Conservation (phyloP, 805 yeast genomes). For the Wickerhamiella nectarea region DNA sequence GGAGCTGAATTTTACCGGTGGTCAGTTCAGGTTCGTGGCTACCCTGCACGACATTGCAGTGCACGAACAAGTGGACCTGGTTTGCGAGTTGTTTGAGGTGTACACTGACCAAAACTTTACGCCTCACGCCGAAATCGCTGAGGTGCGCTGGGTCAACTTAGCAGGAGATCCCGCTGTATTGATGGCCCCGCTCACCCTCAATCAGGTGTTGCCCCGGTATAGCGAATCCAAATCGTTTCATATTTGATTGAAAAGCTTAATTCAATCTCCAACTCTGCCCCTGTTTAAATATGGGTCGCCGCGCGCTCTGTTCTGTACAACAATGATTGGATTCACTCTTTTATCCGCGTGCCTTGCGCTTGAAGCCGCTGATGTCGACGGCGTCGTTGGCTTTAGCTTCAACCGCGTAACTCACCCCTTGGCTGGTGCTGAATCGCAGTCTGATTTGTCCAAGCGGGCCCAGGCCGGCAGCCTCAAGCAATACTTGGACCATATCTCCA, state of each 20-base stretch:
- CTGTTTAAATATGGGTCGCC: not conserved
- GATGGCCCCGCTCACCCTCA: not conserved
- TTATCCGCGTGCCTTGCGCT: not conserved
- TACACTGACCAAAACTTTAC: not conserved
- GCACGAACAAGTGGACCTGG: not conserved
- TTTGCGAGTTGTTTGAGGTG: not conserved
- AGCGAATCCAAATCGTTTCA: not conserved
- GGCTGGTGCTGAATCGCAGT: not conserved
- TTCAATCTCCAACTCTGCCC: not conserved
- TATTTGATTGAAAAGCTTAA: not conserved
- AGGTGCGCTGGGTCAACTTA: not conserved
- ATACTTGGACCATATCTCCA: conserved; percentile 19
- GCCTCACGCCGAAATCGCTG: not conserved
- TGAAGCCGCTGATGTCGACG: not conserved
- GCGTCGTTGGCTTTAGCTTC: not conserved
- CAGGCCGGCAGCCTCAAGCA: not conserved
- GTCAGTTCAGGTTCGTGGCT: not conserved
- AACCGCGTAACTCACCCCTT: not conserved
- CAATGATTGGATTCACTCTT: not conserved
- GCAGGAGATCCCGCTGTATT: not conserved
- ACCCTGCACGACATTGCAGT: not conserved
- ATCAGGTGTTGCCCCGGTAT: not conserved
- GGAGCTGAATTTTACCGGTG: not conserved
- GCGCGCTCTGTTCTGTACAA: not conserved
- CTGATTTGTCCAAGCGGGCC: not conserved